Conservation (phyloP, 2,329 filamentous ascomycete genomes). For the Phialocephala subalpina region DNA sequence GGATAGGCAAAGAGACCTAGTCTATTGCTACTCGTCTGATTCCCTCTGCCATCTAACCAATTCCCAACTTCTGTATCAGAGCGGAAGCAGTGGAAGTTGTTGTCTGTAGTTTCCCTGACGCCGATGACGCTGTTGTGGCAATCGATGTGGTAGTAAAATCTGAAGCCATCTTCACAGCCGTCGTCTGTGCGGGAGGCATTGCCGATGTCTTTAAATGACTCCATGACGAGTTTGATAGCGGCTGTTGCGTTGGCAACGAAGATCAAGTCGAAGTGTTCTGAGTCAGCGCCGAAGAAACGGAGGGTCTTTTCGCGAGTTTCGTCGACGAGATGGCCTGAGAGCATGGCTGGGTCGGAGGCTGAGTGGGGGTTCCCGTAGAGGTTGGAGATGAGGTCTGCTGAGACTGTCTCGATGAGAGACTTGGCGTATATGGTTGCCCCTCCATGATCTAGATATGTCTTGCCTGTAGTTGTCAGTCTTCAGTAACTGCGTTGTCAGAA, state of each 20-base stretch:
- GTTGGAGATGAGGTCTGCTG: slow-evolving; percentile 74
- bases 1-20: slow-evolving; percentile 72
- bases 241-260: slow-evolving; percentile 94
- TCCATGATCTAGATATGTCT: slow-evolving; percentile 88
- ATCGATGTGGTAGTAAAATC: slow-evolving; percentile 82
- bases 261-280: slow-evolving; percentile 81
- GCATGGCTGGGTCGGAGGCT: slow-evolving; percentile 78
- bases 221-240: slow-evolving; percentile 82
- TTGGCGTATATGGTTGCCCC: slow-evolving; percentile 82
- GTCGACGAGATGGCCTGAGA: slow-evolving; percentile 76
- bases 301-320: slow-evolving; percentile 75
- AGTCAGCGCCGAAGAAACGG: slow-evolving; percentile 79
- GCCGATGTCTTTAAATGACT: slow-evolving; percentile 73
- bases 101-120: slow-evolving; percentile 73
- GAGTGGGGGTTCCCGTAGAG: slow-evolving; percentile 93
- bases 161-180: slow-evolving; percentile 70
- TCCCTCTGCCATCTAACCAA: slow-evolving; percentile 61
- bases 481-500: neutral
- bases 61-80: slow-evolving; percentile 66
- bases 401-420: slow-evolving; percentile 79
- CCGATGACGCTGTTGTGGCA: slow-evolving; percentile 88
- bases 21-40: slow-evolving; percentile 18
- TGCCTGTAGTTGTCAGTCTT: slow-evolving; percentile 54
- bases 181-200: slow-evolving; percentile 68
- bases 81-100: slow-evolving; percentile 65